Evolutionary conservation across 371 early-diverging fungal genomes (phyloP).

Genomic region (Apophysomyces ossiformis): DNA sequence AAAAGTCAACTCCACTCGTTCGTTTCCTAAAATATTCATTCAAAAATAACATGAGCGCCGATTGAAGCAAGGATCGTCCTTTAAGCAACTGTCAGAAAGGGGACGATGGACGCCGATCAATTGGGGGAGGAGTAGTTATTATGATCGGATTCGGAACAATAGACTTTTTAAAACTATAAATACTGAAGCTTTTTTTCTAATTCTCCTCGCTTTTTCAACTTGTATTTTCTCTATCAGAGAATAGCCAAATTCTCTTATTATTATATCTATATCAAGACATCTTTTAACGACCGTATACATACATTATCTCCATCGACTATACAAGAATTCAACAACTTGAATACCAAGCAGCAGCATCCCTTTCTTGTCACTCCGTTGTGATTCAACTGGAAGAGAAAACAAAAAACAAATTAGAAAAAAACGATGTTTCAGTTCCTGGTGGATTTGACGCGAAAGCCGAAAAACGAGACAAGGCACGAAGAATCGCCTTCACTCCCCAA

Average conservation of each 20-base stretch:
- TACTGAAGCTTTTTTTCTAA: no score
- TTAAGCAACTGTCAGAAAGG: no score
- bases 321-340: no score
- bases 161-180: no score
- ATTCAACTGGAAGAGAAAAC: neutral
- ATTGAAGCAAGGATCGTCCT: no score
- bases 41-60: no score
- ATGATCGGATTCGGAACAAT: neutral
- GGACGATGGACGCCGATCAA: no score
- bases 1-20: neutral
- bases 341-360: neutral
- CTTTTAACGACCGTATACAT: neutral
- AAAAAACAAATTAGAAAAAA: neutral
- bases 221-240: no score
- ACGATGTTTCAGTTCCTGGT: conserved; percentile 31
- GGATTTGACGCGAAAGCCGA: conserved; percentile 29
- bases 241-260: no score
- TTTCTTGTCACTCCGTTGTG: neutral
- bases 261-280: neutral
- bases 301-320: no score
- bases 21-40: neutral
- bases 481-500: neutral
- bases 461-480: conserved; percentile 11
- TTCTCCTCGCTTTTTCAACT: no score
- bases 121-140: no score